Evolutionary conservation across 306 rosid genomes (phyloP).

Genomic region (Prunus persica): Prunus_persica_NCBIv2 NC_034009.1:30827001-30827500

Average conservation of each 20-base stretch:
- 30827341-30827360: not conserved
- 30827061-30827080: not conserved
- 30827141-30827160: not conserved
- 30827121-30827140: not conserved
- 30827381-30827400: not conserved
- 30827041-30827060: not conserved
- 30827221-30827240: not conserved
- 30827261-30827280: not conserved
- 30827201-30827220: not conserved
- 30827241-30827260: not conserved
- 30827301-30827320: not conserved
- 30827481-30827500: not conserved
- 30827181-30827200: not conserved
- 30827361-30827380: conserved; percentile 11
- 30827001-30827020: conserved; percentile 3
- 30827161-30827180: not conserved
- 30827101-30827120: not conserved
- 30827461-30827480: not conserved
- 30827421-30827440: not conserved
- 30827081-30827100: not conserved
- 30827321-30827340: conserved; percentile 1
- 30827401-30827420: conserved; percentile 1
- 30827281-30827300: not conserved
- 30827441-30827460: not conserved
- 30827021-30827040: not conserved